phyloP scores from a whole-genome alignment of 768 basidiomycete species.

The Gymnopilus dilepis region DNA sequence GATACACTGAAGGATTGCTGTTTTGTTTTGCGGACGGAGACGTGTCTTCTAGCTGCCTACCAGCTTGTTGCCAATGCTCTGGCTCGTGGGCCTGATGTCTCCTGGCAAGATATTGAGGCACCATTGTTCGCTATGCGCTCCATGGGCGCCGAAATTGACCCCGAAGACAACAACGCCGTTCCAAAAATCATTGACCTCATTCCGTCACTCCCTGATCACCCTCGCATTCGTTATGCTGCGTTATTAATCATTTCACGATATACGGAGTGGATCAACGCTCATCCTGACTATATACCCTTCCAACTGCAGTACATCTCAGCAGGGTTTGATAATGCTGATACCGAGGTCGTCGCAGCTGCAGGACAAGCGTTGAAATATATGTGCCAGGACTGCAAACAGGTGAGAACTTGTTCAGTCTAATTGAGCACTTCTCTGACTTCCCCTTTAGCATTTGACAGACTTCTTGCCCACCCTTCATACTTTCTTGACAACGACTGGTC shows the following conservation, averaged over 20 bases:
- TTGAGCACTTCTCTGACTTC: slow-evolving; percentile 3
- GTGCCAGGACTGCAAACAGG: slow-evolving; percentile 95
- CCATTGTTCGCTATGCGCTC: slow-evolving; percentile 97
- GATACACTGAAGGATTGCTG: slow-evolving; percentile 99
- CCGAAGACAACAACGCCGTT: slow-evolving; percentile 81
- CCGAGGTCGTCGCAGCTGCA: slow-evolving; percentile 90
- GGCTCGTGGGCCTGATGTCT: slow-evolving; percentile 58
- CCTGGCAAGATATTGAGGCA: slow-evolving; percentile 98
- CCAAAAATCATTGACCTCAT: slow-evolving; percentile 97
- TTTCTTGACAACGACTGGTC: slow-evolving; percentile 81
- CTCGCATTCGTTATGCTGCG: slow-evolving; percentile 93
- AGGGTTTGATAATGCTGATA: slow-evolving; percentile 83
- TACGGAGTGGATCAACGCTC: slow-evolving; percentile 93
- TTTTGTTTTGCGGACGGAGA: slow-evolving; percentile 85
- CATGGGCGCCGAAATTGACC: slow-evolving; percentile 94
- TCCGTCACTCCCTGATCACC: slow-evolving; percentile 87
- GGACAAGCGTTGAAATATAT: slow-evolving; percentile 96
- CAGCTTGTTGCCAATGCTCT: slow-evolving; percentile 80
- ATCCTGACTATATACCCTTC: slow-evolving; percentile 84
- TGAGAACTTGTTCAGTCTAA: slow-evolving; percentile 34
- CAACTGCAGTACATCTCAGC: slow-evolving; percentile 91
- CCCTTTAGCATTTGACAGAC: slow-evolving; percentile 79
- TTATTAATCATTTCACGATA: slow-evolving; percentile 94
- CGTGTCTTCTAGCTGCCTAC: slow-evolving; percentile 82
- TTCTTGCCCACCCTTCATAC: slow-evolving; percentile 91